Conservation (phyloP, 202 grass and related monocot species). For the Brachypodium distachyon region DNA sequence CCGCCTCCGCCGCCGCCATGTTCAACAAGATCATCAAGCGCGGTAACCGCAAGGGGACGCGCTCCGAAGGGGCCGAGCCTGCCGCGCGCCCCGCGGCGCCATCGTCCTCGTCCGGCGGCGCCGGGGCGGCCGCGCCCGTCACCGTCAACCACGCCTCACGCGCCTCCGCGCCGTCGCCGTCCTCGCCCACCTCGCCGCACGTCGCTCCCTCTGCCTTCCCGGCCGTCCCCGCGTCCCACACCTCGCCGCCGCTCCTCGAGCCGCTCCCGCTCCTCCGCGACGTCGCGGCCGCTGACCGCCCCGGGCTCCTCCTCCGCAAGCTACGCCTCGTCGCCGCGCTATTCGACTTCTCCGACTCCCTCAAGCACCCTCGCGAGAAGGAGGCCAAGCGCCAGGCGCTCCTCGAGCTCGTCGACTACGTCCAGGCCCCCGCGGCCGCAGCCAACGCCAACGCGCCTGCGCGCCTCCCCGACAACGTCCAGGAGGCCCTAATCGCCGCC, state of each 20-base stretch:
- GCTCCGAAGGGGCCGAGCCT: slow-evolving; percentile 40
- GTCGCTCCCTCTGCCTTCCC: neutral
- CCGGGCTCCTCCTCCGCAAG: slow-evolving; percentile 66
- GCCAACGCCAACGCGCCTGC: slow-evolving; percentile 19
- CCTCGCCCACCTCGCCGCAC: slow-evolving; percentile 48
- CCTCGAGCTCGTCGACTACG: slow-evolving; percentile 76
- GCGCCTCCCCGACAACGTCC: slow-evolving; percentile 55
- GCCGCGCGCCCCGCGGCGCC: slow-evolving; percentile 21
- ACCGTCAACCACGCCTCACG: slow-evolving; percentile 79
- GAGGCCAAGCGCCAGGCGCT: slow-evolving; percentile 86
- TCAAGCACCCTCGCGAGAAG: slow-evolving; percentile 70
- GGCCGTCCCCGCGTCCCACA: neutral
- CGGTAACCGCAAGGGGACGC: slow-evolving; percentile 51
- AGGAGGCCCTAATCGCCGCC: slow-evolving; percentile 60
- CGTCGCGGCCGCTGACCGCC: slow-evolving; percentile 54
- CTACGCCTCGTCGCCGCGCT: slow-evolving; percentile 63
- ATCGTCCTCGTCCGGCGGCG: slow-evolving; percentile 24
- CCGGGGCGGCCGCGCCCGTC: slow-evolving; percentile 27
- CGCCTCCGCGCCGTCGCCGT: slow-evolving; percentile 28
- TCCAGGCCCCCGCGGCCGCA: slow-evolving; percentile 49
- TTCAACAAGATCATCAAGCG: slow-evolving; percentile 96
- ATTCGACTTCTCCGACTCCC: slow-evolving; percentile 78
- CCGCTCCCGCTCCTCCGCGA: slow-evolving; percentile 73
- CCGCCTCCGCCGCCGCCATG: slow-evolving; percentile 35
- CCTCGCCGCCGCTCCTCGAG: slow-evolving; percentile 57